Evolutionary conservation across 257 asterid species (phyloP).

Genomic region (Ajuga chamaepitys): DNA sequence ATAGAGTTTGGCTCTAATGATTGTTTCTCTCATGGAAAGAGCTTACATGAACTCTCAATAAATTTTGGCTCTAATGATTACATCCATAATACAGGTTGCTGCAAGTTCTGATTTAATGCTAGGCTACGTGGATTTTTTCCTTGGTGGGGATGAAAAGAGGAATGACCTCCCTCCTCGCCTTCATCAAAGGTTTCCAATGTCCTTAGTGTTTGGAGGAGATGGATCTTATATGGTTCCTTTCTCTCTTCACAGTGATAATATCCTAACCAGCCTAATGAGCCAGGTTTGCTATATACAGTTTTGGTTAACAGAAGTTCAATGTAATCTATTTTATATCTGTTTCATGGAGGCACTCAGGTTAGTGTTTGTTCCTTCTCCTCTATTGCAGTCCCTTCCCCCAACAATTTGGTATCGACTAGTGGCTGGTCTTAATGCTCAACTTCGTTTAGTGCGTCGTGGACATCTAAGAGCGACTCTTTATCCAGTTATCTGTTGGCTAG

Average conservation of each 20-base stretch:
- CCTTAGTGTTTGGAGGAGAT: conserved; percentile 79
- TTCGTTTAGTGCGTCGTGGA: conserved; percentile 71
- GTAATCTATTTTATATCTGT: neutral
- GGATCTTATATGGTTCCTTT: conserved; percentile 93
- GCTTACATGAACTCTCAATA: conserved; percentile 11
- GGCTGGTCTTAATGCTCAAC: conserved; percentile 92
- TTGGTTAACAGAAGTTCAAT: neutral
- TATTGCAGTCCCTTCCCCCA: conserved; percentile 78
- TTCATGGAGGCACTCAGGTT: conserved; percentile 13
- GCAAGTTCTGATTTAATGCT: conserved; percentile 85
- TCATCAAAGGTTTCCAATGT: conserved; percentile 74
- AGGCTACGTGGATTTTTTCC: conserved; percentile 83
- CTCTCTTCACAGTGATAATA: conserved; percentile 68
- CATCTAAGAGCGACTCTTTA: conserved; percentile 59
- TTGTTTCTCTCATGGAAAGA: neutral
- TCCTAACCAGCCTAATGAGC: conserved; percentile 70
- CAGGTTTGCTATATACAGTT: conserved; percentile 47
- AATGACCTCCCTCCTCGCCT: conserved; percentile 82
- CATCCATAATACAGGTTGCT: conserved; percentile 51
- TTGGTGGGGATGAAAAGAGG: conserved; percentile 91
- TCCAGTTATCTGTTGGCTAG: conserved; percentile 75
- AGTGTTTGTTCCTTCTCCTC: conserved; percentile 8
- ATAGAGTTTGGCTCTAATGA: no score
- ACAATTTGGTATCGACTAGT: conserved; percentile 78
- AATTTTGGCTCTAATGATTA: conserved; percentile 11